These are phyloP conservation scores for Euphrasia confusa DNA, from an alignment of 257 asterid species.

Conservation along the genomic window DNA sequence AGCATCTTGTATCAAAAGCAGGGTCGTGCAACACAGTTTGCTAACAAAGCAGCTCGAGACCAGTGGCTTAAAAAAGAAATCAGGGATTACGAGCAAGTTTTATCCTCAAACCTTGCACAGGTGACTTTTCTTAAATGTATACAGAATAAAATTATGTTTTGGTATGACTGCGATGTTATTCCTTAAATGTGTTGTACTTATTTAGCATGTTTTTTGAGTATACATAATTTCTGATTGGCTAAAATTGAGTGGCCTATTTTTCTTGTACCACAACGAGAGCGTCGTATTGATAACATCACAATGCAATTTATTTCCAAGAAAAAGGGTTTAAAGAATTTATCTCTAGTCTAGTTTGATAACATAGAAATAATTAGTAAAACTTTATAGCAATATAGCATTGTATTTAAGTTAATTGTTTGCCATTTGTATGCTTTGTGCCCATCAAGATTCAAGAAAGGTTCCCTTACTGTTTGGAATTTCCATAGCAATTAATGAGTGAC, in stretches of 20 bases:
- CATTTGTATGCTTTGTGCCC: not conserved
- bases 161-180: slow-evolving; percentile 20
- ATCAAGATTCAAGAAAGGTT: not conserved
- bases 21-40: slow-evolving; percentile 98
- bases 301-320: not conserved
- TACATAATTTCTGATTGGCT: slow-evolving; percentile 5
- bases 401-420: slow-evolving; percentile 5
- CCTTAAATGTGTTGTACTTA: slow-evolving; percentile 2
- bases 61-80: slow-evolving; percentile 91
- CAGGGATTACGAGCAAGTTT: slow-evolving; percentile 77
- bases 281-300: slow-evolving; percentile 3
- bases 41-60: slow-evolving; percentile 86
- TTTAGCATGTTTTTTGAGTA: slow-evolving; percentile 12
- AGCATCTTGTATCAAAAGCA: slow-evolving; percentile 98
- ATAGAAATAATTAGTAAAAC: not conserved
- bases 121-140: slow-evolving; percentile 37
- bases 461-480: slow-evolving; percentile 10
- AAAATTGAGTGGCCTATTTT: slow-evolving; percentile 4
- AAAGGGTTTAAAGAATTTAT: slow-evolving; percentile 7
- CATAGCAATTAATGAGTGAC: slow-evolving; percentile 7
- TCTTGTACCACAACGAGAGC: slow-evolving; percentile 1
- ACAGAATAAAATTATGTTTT: slow-evolving; percentile 8
- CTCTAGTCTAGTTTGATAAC: not conserved
- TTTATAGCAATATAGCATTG: not conserved
- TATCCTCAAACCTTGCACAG: slow-evolving; percentile 67